Base-by-base conservation (phyloP, 768 basidiomycete species). In the Suillus lakei region DNA sequence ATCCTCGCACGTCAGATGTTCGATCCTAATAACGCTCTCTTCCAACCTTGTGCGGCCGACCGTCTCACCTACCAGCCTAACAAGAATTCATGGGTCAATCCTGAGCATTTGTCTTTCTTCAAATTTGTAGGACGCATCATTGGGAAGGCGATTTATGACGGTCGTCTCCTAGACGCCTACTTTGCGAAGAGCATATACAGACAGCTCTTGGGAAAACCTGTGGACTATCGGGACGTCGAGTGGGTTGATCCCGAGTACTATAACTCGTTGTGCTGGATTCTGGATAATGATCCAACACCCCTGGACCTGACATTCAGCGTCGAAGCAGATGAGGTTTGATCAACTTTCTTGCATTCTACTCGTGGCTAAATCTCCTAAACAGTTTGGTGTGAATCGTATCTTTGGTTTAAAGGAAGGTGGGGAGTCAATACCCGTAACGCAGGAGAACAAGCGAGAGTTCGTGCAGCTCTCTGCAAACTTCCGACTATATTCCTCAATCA, bases 241-340 rank as follows among this genome's bases (percentile, higher is more conserved):
- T 97, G 94, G 90, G 92, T 98, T 48, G 96, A 99, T 78, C 96
- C 96, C 0, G 95, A 97, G 77, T 99, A 99, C 77, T 98, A 98
- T 83, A 98, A 97, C 69, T 97, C 95, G 0, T 82, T 99, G 13
- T 93, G 93, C 73, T 99, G 98, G 98, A 99, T 99, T 77, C 79
- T 98, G 68, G 96, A 99, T 73, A 99, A 99, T 76, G 96, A 98
- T 72, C 92, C 93, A 7, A 92, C 90, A 26, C 79, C 85, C 23
- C 76, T 96, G 68, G 95, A 99, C 66, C 83, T 98, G 65, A 98
- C 89, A 16, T 99, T 99, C 81, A 95, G 94, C 67, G 91, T 96
- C 38, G 97, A 99, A 78, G 93, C 93, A 1, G 97, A 99, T 67
- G 95, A 98, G 86, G 93, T 82, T 59, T 23, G 73, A 67, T 63